Evolutionary conservation across 345 rosid species (phyloP), one percentile per base, ranked within the genome.

Genomic region (Euclidium syriacum): DNA sequence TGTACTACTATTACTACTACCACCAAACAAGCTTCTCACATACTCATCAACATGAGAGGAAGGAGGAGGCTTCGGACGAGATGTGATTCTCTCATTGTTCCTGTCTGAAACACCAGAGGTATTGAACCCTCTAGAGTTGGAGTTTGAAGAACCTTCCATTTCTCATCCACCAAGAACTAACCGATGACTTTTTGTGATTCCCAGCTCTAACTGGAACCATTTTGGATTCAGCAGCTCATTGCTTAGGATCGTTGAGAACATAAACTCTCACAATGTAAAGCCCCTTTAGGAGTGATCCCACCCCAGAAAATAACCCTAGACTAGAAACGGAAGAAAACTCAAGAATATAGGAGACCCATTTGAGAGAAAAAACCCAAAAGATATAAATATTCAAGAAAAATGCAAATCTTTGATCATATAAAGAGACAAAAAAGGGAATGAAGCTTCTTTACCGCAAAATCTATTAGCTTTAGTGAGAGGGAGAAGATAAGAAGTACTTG

Each of bases 141-240:
- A 83, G 42, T 80, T 84, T 64, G 97, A 88, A 38, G 92, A 82
- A 74, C 89, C 84, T 67, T 89, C 90, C 98, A 92, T 92, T 48
- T 49, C 42, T 58, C 72, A 85, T 65, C 89, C 85, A 64, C 85
- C 74, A 57, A 75, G 55, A 62, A 75, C 70, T 54, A 78, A 79
- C 63, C 65, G 63, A 82, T 57, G 66, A 73, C 67, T 38, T 67
- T 57, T 70, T 77, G 68, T n/a, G 55, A 77, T 78, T 70, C 78
- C 20, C 36, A 69, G 74, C 66, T 68, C 68, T 67, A 70, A 75
- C 75, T 75, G 35, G 52, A 50, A 73, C 68, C 86, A 74, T 79
- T 52, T 75, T 62, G 67, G 71, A 58, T 74, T 63, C 80, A 81
- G 67, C 43, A 72, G 58, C 76, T 72, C 78, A 82, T 78, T 68